These are phyloP conservation scores for Peterozyma xylosa DNA, from an alignment of 805 yeast genomes.

Conservation along the genomic window DNA sequence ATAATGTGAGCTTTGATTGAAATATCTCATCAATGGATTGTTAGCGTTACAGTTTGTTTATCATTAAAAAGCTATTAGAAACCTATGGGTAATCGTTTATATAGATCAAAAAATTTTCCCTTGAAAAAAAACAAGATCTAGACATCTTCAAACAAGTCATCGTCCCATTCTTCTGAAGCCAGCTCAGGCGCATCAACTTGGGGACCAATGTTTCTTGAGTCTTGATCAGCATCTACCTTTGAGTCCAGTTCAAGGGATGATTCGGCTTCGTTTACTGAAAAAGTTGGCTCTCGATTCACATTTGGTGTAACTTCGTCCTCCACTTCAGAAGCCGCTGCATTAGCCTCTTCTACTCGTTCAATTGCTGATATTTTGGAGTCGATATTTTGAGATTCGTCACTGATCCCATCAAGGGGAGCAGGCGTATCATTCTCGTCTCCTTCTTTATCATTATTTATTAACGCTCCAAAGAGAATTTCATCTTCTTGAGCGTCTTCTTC, in stretches of 20 bases:
- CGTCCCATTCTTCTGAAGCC: slow-evolving; percentile 16
- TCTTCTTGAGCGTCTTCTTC: slow-evolving; percentile 4
- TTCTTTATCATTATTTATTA: slow-evolving; percentile 2
- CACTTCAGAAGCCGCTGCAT: slow-evolving; percentile 5
- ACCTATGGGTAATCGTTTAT: no score
- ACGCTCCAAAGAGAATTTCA: slow-evolving; percentile 7
- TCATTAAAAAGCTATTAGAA: no score
- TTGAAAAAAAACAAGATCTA: not conserved
- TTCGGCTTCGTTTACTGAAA: not conserved
- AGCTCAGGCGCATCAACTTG: slow-evolving; percentile 5
- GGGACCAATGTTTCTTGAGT: slow-evolving; percentile 2
- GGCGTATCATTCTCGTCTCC: not conserved
- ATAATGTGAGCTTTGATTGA: no score
- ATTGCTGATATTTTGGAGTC: not conserved
- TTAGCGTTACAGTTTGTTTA: no score
- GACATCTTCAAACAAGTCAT: slow-evolving; percentile 18
- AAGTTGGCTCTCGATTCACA: not conserved
- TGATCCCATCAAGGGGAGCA: not conserved
- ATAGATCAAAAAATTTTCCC: no score
- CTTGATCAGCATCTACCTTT: not conserved
- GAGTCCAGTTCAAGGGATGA: not conserved
- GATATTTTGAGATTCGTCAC: no score
- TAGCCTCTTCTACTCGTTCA: not conserved
- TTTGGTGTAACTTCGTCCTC: slow-evolving; percentile 8
- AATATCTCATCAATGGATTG: no score